Evolutionary conservation across 1,284 basidiomycete species (phyloP).

Genomic region (Rhodofomes roseus): DNA sequence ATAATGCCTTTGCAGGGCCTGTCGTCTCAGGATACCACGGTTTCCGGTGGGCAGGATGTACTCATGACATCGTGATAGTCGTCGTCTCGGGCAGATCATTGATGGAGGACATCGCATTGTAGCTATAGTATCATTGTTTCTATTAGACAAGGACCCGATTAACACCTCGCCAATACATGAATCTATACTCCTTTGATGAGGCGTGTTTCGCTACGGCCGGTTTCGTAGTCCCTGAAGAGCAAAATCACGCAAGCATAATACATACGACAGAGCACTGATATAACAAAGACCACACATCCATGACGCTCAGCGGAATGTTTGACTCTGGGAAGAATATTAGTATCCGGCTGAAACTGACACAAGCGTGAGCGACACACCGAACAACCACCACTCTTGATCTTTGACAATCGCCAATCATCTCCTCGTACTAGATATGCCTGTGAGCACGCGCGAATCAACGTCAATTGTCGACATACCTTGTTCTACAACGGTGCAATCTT

Average conservation of each 20-base stretch:
- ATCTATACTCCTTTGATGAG: too few relatives aligned
- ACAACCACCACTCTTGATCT: conserved; percentile 83
- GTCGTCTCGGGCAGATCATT: neutral
- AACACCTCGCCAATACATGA: too few relatives aligned
- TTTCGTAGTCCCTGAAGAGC: too few relatives aligned
- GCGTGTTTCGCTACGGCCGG: too few relatives aligned
- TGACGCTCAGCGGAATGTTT: conserved; percentile 79
- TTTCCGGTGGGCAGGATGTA: conserved; percentile 25
- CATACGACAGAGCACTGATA: too few relatives aligned
- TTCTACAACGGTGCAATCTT: conserved; percentile 91
- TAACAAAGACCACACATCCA: too few relatives aligned
- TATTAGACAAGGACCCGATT: too few relatives aligned
- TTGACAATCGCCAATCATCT: conserved; percentile 91
- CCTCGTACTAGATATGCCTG: conserved; percentile 56
- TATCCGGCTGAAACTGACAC: conserved; percentile 7
- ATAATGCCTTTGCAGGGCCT: conserved; percentile 38
- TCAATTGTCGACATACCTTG: conserved; percentile 40
- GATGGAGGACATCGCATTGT: neutral
- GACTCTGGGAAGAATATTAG: conserved; percentile 49
- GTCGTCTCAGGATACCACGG: conserved; percentile 11
- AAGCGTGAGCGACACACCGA: conserved; percentile 50
- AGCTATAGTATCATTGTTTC: neutral
- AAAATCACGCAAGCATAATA: too few relatives aligned
- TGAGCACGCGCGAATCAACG: neutral
- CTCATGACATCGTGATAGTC: conserved; percentile 37